Percentiles rank a stretch among this genome's conserved stretches.
These are phyloP conservation scores for Leccinum boreale DNA, from an alignment of 768 basidiomycete species.

Conservation along the genomic window DNA sequence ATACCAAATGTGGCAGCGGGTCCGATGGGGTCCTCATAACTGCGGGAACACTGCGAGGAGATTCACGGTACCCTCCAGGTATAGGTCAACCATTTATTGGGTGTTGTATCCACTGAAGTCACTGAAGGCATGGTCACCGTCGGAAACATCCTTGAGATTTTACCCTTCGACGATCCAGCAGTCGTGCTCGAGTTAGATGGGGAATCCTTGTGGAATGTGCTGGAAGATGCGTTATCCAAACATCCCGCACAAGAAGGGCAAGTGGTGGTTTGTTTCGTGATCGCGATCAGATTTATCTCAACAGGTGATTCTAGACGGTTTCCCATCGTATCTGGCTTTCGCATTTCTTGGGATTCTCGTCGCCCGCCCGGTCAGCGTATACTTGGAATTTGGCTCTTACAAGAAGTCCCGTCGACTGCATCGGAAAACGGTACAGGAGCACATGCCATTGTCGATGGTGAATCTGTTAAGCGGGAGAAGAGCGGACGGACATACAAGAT, in stretches of 20 bases:
- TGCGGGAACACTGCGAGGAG: conserved; percentile 83
- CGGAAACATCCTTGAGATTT: conserved; percentile 83
- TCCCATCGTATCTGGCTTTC: conserved; percentile 81
- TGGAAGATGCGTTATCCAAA: conserved; percentile 68
- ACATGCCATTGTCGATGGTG: conserved; percentile 40
- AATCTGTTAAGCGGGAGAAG: conserved; percentile 50
- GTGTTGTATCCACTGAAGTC: background rate
- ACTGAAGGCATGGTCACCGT: conserved; percentile 66
- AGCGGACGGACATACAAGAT: conserved; percentile 67
- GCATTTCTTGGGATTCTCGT: conserved; percentile 84
- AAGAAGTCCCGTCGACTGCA: conserved; percentile 26
- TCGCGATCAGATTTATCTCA: background rate
- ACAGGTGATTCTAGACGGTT: conserved; percentile 59
- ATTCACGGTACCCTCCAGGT: conserved; percentile 84
- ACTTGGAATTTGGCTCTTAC: conserved; percentile 62
- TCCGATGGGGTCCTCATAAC: conserved; percentile 81
- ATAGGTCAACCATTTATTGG: conserved; percentile 3
- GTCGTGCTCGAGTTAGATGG: conserved; percentile 82
- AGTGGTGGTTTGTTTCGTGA: conserved; percentile 11
- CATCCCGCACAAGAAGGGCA: conserved; percentile 94
- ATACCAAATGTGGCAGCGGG: conserved; percentile 54
- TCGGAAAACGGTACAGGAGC: conserved; percentile 23
- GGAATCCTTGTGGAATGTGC: conserved; percentile 69
- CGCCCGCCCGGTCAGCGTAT: conserved; percentile 69
- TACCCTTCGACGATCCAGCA: conserved; percentile 85